These are phyloP conservation scores for Aspergillus indologenus DNA, from an alignment of 495 filamentous ascomycete genomes.

Conservation along the genomic window DNA sequence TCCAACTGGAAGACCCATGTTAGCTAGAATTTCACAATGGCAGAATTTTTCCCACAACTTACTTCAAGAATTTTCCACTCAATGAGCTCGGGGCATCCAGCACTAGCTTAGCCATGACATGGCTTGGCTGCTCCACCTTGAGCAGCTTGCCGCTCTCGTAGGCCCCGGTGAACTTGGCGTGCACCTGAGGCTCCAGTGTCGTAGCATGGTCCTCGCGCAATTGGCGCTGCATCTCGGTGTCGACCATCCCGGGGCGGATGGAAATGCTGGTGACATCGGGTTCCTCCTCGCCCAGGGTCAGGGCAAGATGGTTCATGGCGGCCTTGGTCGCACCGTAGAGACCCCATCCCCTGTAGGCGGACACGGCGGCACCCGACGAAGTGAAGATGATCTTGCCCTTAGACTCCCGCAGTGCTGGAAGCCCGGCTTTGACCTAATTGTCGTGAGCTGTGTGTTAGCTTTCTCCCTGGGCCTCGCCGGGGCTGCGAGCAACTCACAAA, in stretches of 20 bases:
- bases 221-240: slow-evolving; percentile 90
- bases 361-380: slow-evolving; percentile 69
- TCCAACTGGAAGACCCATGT: slow-evolving; percentile 63
- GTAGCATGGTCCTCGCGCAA: slow-evolving; percentile 67
- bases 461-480: not conserved
- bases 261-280: slow-evolving; percentile 67
- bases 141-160: slow-evolving; percentile 67
- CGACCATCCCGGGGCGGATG: slow-evolving; percentile 79
- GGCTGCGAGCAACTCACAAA: slow-evolving; percentile 55
- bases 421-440: slow-evolving; percentile 69
- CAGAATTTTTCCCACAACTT: slow-evolving; percentile 26
- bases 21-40: not conserved
- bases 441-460: not conserved
- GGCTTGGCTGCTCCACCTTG: slow-evolving; percentile 77
- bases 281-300: slow-evolving; percentile 75
- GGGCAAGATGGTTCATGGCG: slow-evolving; percentile 76
- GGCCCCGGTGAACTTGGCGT: slow-evolving; percentile 65
- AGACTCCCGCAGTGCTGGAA: slow-evolving; percentile 66
- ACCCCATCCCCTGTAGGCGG: slow-evolving; percentile 71
- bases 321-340: slow-evolving; percentile 85
- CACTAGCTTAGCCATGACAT: slow-evolving; percentile 78
- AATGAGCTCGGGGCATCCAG: slow-evolving; percentile 60
- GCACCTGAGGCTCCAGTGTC: slow-evolving; percentile 62
- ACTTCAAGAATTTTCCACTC: slow-evolving; percentile 75
- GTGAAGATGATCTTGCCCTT: slow-evolving; percentile 71